Evolutionary conservation across 176 grass and related monocot genomes (phyloP), one percentile per base, ranked within the genome.

Genomic region (Tillandsia fasciculata): DNA sequence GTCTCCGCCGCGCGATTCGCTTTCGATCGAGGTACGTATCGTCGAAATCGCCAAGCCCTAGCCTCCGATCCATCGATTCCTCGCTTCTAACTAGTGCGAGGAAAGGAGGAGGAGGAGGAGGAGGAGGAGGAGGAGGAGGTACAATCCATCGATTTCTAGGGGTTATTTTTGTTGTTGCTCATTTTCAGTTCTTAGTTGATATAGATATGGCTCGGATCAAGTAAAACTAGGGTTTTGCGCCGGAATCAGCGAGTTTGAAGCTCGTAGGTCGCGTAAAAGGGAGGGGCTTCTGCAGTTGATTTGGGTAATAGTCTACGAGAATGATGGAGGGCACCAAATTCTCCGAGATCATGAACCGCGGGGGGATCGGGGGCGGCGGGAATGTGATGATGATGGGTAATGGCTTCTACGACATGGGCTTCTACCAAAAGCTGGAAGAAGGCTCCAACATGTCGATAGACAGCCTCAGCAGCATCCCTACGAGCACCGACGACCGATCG

Each of bases 401-500:
- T 24, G 26, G 63, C 48, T 92, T 86, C 26, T 88, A 69, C 14
- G 83, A 93, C 80, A 89, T 84, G 83, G 77, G 70, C 1, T 93
- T 76, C 80, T 93, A 93, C 77, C 77, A 82, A 75, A 93, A 89
- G 72, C 74, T 93, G 47, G 83, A 77, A 22, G 90, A 93, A 61
- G 82, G 70, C 24, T 88, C 90, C 26, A 88, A 88, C 74, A 89
- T 93, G 86, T 89, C 90, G 8, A 26, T 89, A 1, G 83, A 88
- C 10, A 93, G 90, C 73, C 50, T 78, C 29, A 77, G 79, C 65
- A 92, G 90, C 76, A 66, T 93, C 72, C 82, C 81, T 76, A 86
- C 85, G 70, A 89, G 77, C 74, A 80, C 78, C 66, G 76, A 88
- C 3, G 85, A 70, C 8, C 80, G 79, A 11, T 87, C 85, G 13